Evolutionary conservation across 2,329 filamentous ascomycete species (phyloP).

Genomic region (Fusarium denticulatum): DNA sequence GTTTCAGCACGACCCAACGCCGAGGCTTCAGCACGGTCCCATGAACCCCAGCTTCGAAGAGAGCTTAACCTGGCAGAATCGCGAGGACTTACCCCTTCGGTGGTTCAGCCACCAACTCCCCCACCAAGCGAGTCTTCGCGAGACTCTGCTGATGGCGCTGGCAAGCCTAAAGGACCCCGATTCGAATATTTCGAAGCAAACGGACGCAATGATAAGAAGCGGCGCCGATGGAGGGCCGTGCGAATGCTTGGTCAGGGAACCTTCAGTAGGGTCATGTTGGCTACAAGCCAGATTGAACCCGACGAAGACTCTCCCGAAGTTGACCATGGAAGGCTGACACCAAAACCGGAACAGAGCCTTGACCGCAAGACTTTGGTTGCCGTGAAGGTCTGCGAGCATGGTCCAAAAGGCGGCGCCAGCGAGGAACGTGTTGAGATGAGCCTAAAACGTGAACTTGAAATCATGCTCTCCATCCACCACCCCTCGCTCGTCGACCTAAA

Average conservation of each 20-base stretch:
- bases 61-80: constrained; percentile 84
- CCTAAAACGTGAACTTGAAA: constrained; percentile 92
- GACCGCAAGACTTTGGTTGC: constrained; percentile 86
- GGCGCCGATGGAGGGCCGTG: constrained; percentile 81
- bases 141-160: constrained; percentile 53
- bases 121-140: constrained; percentile 79
- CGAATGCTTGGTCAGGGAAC: constrained; percentile 89
- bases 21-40: constrained; percentile 44
- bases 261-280: constrained; percentile 93
- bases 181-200: constrained; percentile 76
- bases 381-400: constrained; percentile 95
- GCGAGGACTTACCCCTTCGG: constrained; percentile 72
- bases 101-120: constrained; percentile 78
- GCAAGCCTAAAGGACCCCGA: constrained; percentile 53
- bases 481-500: constrained; percentile 91
- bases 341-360: constrained; percentile 46
- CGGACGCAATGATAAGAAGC: constrained; percentile 73
- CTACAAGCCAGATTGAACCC: constrained; percentile 76
- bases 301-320: constrained; percentile 56
- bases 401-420: constrained; percentile 90
- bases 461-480: constrained; percentile 87
- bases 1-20: constrained; percentile 69
- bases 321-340: constrained; percentile 46
- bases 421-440: constrained; percentile 94
- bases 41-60: constrained; percentile 68